Conservation (phyloP, 2,329 filamentous ascomycete genomes). For the Aspergillus phoenicis region DNA sequence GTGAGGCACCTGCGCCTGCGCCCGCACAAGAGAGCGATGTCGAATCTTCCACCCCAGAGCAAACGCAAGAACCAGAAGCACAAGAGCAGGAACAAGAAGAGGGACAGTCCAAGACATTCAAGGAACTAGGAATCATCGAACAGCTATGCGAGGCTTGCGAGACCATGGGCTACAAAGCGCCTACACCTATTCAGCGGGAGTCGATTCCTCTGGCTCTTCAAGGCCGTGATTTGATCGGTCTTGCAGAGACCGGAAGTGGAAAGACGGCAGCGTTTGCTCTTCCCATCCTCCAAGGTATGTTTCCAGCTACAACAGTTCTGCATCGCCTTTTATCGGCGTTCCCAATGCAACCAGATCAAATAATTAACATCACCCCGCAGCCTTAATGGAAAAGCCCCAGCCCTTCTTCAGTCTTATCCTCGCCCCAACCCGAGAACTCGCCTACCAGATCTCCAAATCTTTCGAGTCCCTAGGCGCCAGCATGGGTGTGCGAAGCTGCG, state of each 20-base stretch:
- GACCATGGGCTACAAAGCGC: conserved; percentile 76
- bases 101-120: conserved; percentile 48
- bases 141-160: conserved; percentile 86
- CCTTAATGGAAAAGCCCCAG: conserved; percentile 84
- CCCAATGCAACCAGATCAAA: not conserved
- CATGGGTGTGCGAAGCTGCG: conserved; percentile 83
- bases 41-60: conserved; percentile 26
- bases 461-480: conserved; percentile 85
- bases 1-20: conserved; percentile 25
- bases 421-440: conserved; percentile 89
- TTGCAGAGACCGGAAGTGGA: conserved; percentile 93
- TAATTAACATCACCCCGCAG: conserved; percentile 31
- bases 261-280: conserved; percentile 95
- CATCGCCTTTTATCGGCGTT: not conserved
- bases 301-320: not conserved
- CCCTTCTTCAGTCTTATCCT: conserved; percentile 85
- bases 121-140: conserved; percentile 73
- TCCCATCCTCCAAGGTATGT: conserved; percentile 73
- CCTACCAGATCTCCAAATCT: conserved; percentile 83
- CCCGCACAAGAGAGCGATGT: conserved; percentile 26
- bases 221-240: conserved; percentile 83
- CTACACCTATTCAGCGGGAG: conserved; percentile 86
- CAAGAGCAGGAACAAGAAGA: conserved; percentile 8
- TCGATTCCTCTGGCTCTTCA: conserved; percentile 79
- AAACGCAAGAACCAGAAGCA: conserved; percentile 3